Conservation (phyloP, 257 asterid species). For the Jaltomata sinuosa region DNA sequence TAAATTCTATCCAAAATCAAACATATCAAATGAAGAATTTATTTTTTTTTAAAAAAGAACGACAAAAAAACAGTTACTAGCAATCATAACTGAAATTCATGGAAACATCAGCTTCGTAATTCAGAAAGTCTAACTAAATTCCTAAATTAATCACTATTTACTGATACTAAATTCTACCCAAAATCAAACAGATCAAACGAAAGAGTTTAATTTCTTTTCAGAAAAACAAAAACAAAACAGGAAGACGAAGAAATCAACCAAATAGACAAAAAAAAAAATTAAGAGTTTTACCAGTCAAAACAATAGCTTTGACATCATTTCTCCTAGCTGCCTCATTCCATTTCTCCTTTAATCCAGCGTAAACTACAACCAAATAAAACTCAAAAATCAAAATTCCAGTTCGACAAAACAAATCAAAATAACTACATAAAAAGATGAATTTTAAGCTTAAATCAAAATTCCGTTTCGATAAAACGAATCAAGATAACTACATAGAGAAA, state of each 20-base stretch:
- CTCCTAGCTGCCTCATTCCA: slow-evolving; percentile 59
- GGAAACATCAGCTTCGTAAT: neutral
- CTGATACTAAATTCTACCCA: neutral
- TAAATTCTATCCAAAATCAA: neutral
- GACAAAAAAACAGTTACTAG: neutral
- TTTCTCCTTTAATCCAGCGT: slow-evolving; percentile 56
- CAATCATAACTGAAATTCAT: neutral
- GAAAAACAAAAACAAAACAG: no score
- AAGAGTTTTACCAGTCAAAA: slow-evolving; percentile 51
- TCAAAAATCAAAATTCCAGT: neutral
- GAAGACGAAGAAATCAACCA: neutral
- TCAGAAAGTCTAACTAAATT: neutral
- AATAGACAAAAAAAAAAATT: neutral
- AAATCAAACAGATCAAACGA: neutral
- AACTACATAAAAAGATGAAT: no score
- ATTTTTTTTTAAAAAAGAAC: neutral
- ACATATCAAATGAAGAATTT: neutral
- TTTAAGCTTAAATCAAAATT: neutral
- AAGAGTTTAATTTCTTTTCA: no score
- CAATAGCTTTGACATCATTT: slow-evolving; percentile 80
- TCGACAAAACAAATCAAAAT: neutral
- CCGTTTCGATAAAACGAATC: neutral
- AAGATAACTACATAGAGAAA: neutral
- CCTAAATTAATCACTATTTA: neutral
- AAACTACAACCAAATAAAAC: slow-evolving; percentile 29